Conservation (phyloP, 1,284 basidiomycete genomes). For the Malassezia furfur region DNA sequence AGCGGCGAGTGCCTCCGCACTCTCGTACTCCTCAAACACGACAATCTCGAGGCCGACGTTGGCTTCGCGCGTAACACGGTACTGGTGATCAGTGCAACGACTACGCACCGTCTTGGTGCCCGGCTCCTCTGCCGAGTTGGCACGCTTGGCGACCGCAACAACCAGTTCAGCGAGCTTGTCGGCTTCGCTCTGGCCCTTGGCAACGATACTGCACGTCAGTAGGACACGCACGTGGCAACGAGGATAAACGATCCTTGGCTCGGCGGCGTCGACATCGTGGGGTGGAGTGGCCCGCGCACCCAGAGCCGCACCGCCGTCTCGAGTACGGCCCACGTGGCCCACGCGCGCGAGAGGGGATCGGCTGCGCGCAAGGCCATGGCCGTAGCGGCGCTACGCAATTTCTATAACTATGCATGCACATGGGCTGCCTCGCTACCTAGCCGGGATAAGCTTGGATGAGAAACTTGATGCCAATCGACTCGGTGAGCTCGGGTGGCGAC, state of each 20-base stretch:
- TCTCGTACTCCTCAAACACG: slow-evolving; percentile 17
- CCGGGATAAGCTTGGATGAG: too few species aligned
- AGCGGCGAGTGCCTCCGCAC: slow-evolving; percentile 8
- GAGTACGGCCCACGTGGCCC: too few species aligned
- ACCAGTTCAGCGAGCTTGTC: slow-evolving; percentile 5
- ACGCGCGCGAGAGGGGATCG: too few species aligned
- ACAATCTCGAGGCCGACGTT: slow-evolving; percentile 10
- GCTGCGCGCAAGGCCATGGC: too few species aligned
- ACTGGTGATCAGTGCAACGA: slow-evolving; percentile 4
- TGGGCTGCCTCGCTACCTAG: too few species aligned
- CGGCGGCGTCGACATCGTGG: slow-evolving; percentile 8
- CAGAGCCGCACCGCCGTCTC: too few species aligned
- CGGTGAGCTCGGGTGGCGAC: too few species aligned
- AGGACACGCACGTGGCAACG: slow-evolving; percentile 15
- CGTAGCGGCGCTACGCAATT: too few species aligned
- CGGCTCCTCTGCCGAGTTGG: slow-evolving; percentile 15
- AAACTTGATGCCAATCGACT: too few species aligned
- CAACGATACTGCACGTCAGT: slow-evolving; percentile 3
- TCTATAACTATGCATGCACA: too few species aligned
- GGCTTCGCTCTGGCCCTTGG: slow-evolving; percentile 13
- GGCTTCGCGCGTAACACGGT: slow-evolving; percentile 10
- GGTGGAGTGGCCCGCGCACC: not conserved
- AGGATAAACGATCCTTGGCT: slow-evolving; percentile 16
- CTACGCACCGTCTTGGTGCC: slow-evolving; percentile 17
- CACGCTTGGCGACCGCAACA: not conserved